Conservation (phyloP, 352 stramenopile species). For the Pythium monospermum region DNA sequence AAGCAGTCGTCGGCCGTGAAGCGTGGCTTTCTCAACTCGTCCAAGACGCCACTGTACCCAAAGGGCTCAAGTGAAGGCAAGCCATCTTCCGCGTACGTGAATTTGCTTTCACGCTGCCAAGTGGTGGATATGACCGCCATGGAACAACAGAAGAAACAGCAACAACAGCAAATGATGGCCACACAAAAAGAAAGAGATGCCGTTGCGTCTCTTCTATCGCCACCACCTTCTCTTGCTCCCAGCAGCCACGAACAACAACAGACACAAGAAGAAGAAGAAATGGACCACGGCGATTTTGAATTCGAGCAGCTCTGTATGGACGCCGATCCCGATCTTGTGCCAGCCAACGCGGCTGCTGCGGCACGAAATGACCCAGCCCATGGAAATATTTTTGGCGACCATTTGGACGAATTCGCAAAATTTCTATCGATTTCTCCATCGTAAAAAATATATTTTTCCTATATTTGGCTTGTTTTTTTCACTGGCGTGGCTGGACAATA, state of each 20-base stretch:
- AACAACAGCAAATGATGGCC: constrained; percentile 12
- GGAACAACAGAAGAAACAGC: constrained; percentile 33
- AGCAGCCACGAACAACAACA: too few relatives aligned
- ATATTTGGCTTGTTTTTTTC: too few relatives aligned
- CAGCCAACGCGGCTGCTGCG: not conserved
- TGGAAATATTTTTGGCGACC: constrained; percentile 39
- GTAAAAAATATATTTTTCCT: not conserved
- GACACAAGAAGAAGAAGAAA: constrained; percentile 21
- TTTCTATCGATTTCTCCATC: constrained; percentile 37
- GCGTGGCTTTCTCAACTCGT: constrained; percentile 69
- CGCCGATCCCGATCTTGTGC: constrained; percentile 66
- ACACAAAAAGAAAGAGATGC: constrained; percentile 17
- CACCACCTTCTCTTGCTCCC: too few relatives aligned
- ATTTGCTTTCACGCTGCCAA: constrained; percentile 74
- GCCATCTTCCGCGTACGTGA: constrained; percentile 70
- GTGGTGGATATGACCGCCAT: constrained; percentile 62
- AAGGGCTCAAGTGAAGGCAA: constrained; percentile 61
- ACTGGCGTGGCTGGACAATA: constrained; percentile 49
- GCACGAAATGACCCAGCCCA: not conserved
- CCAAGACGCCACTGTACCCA: constrained; percentile 60
- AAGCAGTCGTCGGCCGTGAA: constrained; percentile 48
- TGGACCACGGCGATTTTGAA: constrained; percentile 58
- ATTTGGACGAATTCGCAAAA: constrained; percentile 46
- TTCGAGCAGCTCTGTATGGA: constrained; percentile 80
- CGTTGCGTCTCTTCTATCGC: constrained; percentile 23